Base-by-base conservation (phyloP, 2,329 filamentous ascomycete species). In the Venturia effusa region DNA sequence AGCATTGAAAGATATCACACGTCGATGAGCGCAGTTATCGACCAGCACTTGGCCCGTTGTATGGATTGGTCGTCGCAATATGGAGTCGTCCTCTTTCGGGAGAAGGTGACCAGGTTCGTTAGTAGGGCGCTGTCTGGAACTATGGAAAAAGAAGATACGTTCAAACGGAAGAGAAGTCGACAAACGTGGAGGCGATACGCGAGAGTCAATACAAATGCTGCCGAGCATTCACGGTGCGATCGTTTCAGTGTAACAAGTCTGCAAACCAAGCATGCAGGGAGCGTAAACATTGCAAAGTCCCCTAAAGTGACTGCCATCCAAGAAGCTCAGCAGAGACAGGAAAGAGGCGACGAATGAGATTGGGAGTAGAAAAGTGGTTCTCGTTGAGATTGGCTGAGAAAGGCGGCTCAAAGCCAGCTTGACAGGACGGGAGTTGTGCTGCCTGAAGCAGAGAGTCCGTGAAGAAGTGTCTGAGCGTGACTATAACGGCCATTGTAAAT, bases 161-260 rank as follows among this genome's bases (percentile, higher is more conserved):
- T n/a, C 27, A 15, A 34, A 34, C n/a, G n/a, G 51, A 57, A n/a
- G 27, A 7, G 27, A 32, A 34, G 30, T n/a, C 19, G 30, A 34
- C 24, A 19, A 17, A 57, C 30, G 4, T 11, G 15, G n/a, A 34
- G n/a, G 30, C 8, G 15, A n/a, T 19, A 34, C 1, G 7, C 27
- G 30, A n/a, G n/a, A 32, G 30, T 34, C 15, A n/a, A 10, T 34
- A 32, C 27, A 6, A 55, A 55, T 32, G 27, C 15, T 22, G 51
- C 15, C 30, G 51, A 34, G 51, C 32, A 34, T 57, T 30, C 19
- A 57, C 24, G 48, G 48, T 57, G 30, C 15, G 51, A 34, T 57
- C 5, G 51, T 57, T 57, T 57, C 51, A 57, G 27, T 32, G 51
- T 57, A 57, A 57, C 51, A 34, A 57, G 15, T 57, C 15, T 57